Conservation (phyloP, 1,139 yeast genomes). For the Lodderomyces jiufengensis region DNA sequence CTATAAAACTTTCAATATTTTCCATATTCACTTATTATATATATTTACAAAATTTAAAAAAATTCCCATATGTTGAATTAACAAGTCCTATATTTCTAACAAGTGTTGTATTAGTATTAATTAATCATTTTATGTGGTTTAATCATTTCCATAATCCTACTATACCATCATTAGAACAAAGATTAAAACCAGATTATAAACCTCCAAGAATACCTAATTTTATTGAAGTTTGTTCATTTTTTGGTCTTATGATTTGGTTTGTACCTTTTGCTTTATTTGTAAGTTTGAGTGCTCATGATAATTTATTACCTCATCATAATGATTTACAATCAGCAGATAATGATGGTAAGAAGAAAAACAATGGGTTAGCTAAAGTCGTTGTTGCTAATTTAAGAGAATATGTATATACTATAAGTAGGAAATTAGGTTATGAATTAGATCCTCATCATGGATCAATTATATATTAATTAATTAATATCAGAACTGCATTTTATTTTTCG, state of each 20-base stretch:
- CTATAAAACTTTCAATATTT: constrained; percentile 59
- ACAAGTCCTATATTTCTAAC: constrained; percentile 66
- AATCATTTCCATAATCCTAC: constrained; percentile 71
- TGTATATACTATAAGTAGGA: constrained; percentile 45
- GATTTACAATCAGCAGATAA: constrained; percentile 30
- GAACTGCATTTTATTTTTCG: background rate
- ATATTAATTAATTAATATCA: constrained; percentile 14
- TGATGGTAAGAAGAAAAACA: constrained; percentile 28
- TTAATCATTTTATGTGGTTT: constrained; percentile 91
- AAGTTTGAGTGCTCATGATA: constrained; percentile 88
- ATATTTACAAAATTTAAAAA: constrained; percentile 70
- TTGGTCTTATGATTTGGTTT: constrained; percentile 91
- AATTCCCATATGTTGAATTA: constrained; percentile 81
- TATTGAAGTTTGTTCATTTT: constrained; percentile 87
- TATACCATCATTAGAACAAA: constrained; percentile 53
- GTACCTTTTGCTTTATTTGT: constrained; percentile 92
- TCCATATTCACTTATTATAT: constrained; percentile 68
- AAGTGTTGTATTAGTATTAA: constrained; percentile 69
- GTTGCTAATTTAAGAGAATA: constrained; percentile 52
- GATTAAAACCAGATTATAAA: constrained; percentile 53
- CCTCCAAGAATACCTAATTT: constrained; percentile 78
- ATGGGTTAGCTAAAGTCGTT: constrained; percentile 53
- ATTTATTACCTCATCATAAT: constrained; percentile 65
- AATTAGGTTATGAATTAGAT: constrained; percentile 63
- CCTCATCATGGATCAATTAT: constrained; percentile 53